These are phyloP conservation scores for Lasiosphaeriaceae sp. DNA, from an alignment of 495 filamentous ascomycete genomes.

Conservation along the genomic window DNA sequence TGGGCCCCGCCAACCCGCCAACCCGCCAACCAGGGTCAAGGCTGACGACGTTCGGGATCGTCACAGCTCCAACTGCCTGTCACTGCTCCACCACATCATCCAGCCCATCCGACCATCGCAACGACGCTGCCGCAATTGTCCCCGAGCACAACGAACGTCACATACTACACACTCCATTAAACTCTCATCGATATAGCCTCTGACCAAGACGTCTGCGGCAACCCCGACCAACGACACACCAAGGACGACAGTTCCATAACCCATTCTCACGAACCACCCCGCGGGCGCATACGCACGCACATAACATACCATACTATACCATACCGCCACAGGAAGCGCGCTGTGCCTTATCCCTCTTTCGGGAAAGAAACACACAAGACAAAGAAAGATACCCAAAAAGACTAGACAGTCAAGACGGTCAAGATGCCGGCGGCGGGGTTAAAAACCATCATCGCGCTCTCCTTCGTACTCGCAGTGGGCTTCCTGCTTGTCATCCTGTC, in stretches of 20 bases:
- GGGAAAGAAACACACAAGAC: too few species aligned
- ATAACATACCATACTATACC: too few species aligned
- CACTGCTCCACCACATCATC: conserved; percentile 8
- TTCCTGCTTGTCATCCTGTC: conserved; percentile 99
- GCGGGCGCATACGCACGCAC: too few species aligned
- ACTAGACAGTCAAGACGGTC: conserved; percentile 8
- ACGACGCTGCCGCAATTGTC: conserved; percentile 4
- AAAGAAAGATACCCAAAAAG: neutral
- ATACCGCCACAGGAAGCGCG: too few species aligned
- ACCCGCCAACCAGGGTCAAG: conserved; percentile 23
- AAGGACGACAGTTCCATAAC: too few species aligned
- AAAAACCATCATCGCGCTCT: conserved; percentile 97
- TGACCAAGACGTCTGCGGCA: too few species aligned
- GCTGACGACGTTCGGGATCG: conserved; percentile 13
- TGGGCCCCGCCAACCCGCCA: neutral
- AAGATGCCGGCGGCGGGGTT: conserved; percentile 82
- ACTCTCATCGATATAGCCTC: too few species aligned
- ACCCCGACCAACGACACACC: too few species aligned
- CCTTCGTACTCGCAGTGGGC: conserved; percentile 97
- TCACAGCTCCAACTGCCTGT: conserved; percentile 1
- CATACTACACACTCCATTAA: too few species aligned
- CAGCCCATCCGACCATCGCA: conserved; percentile 2
- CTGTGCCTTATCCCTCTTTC: too few species aligned
- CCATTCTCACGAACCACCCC: too few species aligned
- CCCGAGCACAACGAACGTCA: too few species aligned